These are phyloP conservation scores for Dendrothele bispora DNA, from an alignment of 768 basidiomycete genomes.

Conservation along the genomic window DNA sequence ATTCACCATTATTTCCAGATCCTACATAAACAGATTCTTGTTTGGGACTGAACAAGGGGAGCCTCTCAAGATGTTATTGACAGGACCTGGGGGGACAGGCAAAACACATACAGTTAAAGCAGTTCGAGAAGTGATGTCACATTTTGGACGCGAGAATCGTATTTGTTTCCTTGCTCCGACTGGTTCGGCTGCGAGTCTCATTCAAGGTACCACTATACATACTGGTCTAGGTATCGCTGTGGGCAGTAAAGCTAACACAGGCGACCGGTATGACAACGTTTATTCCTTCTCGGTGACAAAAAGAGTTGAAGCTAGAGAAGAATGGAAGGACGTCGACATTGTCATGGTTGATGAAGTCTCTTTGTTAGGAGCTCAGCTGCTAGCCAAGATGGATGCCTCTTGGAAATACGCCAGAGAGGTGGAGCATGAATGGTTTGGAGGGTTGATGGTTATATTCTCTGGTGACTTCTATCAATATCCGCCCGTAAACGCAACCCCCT, in stretches of 20 bases:
- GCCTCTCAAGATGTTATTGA: slow-evolving; percentile 17
- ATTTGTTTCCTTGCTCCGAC: slow-evolving; percentile 29
- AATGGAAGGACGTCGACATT: slow-evolving; percentile 25
- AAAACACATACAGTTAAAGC: slow-evolving; percentile 30
- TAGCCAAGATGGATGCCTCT: slow-evolving; percentile 23
- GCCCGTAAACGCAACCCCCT: slow-evolving; percentile 7
- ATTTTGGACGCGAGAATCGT: slow-evolving; percentile 16
- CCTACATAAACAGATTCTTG: neutral
- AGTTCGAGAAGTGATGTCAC: slow-evolving; percentile 19
- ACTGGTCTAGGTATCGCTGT: slow-evolving; percentile 21
- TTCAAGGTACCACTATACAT: slow-evolving; percentile 29
- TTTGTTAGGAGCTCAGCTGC: slow-evolving; percentile 20
- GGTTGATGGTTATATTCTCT: neutral
- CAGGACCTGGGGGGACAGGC: slow-evolving; percentile 31
- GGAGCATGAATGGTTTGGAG: neutral
- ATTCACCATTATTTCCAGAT: slow-evolving; percentile 3
- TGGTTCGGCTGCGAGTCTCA: slow-evolving; percentile 27
- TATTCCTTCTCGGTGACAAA: slow-evolving; percentile 12
- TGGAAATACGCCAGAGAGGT: neutral
- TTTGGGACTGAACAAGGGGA: neutral
- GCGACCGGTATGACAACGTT: slow-evolving; percentile 10
- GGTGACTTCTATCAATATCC: slow-evolving; percentile 1
- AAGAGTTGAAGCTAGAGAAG: slow-evolving; percentile 13
- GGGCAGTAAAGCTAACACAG: slow-evolving; percentile 8
- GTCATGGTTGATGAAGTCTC: slow-evolving; percentile 31